Evolutionary conservation across 768 basidiomycete genomes (phyloP).

Genomic region (Serendipita sp.): DNA sequence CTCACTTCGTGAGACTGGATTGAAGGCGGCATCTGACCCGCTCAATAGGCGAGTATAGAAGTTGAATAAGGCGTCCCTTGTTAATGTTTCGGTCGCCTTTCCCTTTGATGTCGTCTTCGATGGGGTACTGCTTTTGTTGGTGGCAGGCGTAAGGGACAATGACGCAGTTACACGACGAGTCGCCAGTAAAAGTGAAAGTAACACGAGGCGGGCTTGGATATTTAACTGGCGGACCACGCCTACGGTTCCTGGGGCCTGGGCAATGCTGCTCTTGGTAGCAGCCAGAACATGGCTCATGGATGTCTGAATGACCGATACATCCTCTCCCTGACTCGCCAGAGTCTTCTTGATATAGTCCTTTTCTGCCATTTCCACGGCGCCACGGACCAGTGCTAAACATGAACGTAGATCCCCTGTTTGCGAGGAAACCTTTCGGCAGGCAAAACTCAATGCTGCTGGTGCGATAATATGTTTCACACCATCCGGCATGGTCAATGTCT

Average conservation of each 20-base stretch:
- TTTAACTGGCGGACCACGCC: conserved; percentile 50
- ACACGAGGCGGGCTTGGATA: conserved; percentile 54
- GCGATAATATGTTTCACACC: conserved; percentile 13
- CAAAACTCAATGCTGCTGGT: conserved; percentile 32
- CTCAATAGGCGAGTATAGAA: conserved; percentile 48
- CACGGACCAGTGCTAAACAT: conserved; percentile 63
- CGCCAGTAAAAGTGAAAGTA: conserved; percentile 48
- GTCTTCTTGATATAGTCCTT: conserved; percentile 15
- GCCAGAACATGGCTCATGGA: conserved; percentile 36
- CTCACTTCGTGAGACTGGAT: conserved; percentile 56
- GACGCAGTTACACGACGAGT: conserved; percentile 43
- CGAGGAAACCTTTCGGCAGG: conserved; percentile 56
- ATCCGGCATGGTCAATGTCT: conserved; percentile 24
- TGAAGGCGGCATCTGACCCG: conserved; percentile 31
- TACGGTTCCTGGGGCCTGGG: conserved; percentile 33
- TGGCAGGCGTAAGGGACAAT: conserved; percentile 27
- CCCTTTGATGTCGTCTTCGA: not conserved
- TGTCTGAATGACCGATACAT: conserved; percentile 22
- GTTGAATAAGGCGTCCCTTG: conserved; percentile 36
- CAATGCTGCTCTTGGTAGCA: conserved; percentile 46
- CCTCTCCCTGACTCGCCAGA: conserved; percentile 13
- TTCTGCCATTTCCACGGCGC: conserved; percentile 57
- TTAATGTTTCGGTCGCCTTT: conserved; percentile 31
- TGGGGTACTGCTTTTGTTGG: conserved; percentile 13
- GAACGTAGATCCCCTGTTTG: conserved; percentile 71